A percentile compares a stretch with the other conserved stretches of the same genome.
Evolutionary conservation across 2,329 filamentous ascomycete species (phyloP).

Genomic region (Fonsecaea multimorphosa): DNA sequence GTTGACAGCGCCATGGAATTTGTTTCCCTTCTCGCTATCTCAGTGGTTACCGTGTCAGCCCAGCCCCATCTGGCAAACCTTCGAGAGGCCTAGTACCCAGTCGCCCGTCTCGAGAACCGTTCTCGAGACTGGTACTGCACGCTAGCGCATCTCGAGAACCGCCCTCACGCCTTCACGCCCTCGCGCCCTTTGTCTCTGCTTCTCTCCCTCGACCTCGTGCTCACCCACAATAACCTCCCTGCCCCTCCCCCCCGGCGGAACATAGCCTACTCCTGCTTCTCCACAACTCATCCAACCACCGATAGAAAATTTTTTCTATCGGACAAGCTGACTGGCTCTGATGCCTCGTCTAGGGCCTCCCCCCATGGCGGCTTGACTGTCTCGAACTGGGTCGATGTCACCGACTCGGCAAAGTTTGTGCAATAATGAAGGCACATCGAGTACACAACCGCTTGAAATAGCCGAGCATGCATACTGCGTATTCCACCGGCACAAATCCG

Average conservation of each 20-base stretch:
- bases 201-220: conserved; percentile 2
- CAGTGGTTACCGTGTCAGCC: background rate
- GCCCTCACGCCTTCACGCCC: background rate
- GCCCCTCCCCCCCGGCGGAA: background rate
- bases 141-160: conserved; percentile 23
- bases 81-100: background rate
- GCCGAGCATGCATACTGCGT: conserved; percentile 14
- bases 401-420: background rate
- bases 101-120: conserved; percentile 17
- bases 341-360: background rate
- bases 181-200: background rate
- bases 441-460: conserved; percentile 6
- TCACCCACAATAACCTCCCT: background rate
- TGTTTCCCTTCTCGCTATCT: conserved; percentile 9
- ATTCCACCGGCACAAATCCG: conserved; percentile 13
- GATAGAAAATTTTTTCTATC: conserved; percentile 1
- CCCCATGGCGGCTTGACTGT: background rate
- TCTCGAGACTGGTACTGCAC: conserved; percentile 13
- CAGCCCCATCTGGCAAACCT: conserved; percentile 1
- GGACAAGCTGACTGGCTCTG: conserved; percentile 2
- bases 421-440: conserved; percentile 7
- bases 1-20: conserved; percentile 5
- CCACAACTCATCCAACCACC: conserved; percentile 9
- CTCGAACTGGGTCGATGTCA: background rate
- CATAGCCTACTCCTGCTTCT: background rate